Base-by-base conservation (phyloP, 495 filamentous ascomycete genomes). In the Talaromyces proteolyticus region DNA sequence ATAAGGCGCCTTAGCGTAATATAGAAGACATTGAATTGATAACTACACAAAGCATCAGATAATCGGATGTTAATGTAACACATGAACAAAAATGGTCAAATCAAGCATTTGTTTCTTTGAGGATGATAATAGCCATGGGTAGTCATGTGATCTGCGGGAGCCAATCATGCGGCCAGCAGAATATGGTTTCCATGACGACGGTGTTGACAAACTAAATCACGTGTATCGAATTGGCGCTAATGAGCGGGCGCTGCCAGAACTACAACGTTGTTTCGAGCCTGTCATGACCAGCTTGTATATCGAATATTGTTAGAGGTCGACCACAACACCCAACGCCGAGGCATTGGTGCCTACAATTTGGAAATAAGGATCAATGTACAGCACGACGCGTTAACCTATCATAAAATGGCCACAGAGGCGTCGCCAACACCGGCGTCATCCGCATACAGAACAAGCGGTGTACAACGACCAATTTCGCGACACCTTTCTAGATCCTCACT, bases 401-500 rank as follows among this genome's bases (percentile, higher is more conserved):
- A 56, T 38, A 56, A 39, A 51, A 53, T 53, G 51, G 44, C 46
- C 49, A 63, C 59, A 42, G 72, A 70, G 65, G 63, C 66, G 45
- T 73, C 68, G 19, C 65, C 68, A 37, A 65, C 65, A 55, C 66
- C 63, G 34, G 55, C 65, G 22, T 66, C 65, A 23, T 59, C 70
- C 38, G 62, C 66, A 44, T 64, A 74, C 60, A 56, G 62, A 45
- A 63, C 45, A 54, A 45, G 44, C 44, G 60, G 56, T 45, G 56
- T 67, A 19, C 64, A 66, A 49, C 68, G 65, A 55, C 63, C 64
- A 47, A 64, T 70, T 64, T 63, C 69, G 51, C 70, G 65, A 55
- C 63, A 64, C 47, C 64, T 70, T 65, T 63, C 69, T 61, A 67
- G 69, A 60, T 60, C 69, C 56, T 51, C 66, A 44, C 59, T 62